These are phyloP conservation scores for Osmanthus fragrans DNA, from an alignment of 257 asterid genomes.

Conservation along the genomic window DNA sequence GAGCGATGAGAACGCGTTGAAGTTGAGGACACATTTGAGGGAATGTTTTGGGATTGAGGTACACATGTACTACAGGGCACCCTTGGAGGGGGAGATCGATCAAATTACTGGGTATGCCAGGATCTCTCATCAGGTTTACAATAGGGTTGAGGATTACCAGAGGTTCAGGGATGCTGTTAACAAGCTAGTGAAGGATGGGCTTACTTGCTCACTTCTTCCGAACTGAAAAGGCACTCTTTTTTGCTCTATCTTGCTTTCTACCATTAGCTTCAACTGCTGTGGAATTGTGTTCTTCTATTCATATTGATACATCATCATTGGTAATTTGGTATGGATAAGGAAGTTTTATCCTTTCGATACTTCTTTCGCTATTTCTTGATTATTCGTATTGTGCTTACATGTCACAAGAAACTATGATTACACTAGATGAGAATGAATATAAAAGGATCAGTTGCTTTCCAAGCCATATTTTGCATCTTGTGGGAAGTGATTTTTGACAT, in stretches of 20 bases:
- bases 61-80: conserved; percentile 65
- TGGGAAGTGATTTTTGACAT: not conserved
- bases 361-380: not conserved
- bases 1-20: conserved; percentile 52
- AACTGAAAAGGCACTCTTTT: conserved; percentile 32
- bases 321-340: not conserved
- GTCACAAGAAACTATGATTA: not conserved
- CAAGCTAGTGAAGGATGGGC: conserved; percentile 51
- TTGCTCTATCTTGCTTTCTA: not conserved
- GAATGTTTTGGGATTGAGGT: conserved; percentile 64
- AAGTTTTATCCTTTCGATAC: not conserved
- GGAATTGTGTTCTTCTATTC: not conserved
- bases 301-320: not conserved
- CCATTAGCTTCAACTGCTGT: not conserved
- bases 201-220: conserved; percentile 49
- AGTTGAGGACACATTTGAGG: conserved; percentile 67
- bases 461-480: not conserved
- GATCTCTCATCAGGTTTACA: conserved; percentile 92
- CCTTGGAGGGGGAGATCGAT: conserved; percentile 49
- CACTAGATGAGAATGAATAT: not conserved
- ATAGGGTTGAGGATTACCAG: conserved; percentile 61
- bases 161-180: conserved; percentile 75
- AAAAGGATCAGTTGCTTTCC: not conserved
- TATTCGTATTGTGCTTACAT: not conserved
- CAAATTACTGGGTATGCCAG: conserved; percentile 74